Base-by-base conservation (phyloP, 768 basidiomycete species). In the Xanthoconium stramineum region DNA sequence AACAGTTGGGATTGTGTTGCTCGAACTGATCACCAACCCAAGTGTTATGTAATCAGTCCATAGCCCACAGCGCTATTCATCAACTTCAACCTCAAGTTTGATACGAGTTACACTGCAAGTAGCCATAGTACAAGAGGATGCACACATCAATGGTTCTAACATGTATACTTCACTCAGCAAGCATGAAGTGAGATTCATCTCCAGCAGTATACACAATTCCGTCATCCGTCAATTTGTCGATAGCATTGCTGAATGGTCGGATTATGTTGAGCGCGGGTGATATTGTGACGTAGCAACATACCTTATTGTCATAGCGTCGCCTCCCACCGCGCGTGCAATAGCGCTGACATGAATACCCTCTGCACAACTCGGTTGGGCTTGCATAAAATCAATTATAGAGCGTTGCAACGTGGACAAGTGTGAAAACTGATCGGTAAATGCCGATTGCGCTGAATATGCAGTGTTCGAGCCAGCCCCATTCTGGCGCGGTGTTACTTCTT, bases 141-240 rank as follows among this genome's bases (percentile, higher is more conserved):
- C 24, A 20, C 47, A 56, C 45, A 33, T 32, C 36, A 39, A 29
- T 17, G 7, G 10, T 24, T 9, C 29, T 19, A 19, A 43, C n/a
- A 44, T 11, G 20, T 44, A 14, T 32, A 11, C 29, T 56, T 47
- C 35, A 56, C 68, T 64, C 78, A 49, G 83, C 82, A 44, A 88
- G 67, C 36, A 78, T 74, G 70, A 84, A 88, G 63, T 91, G 90
- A n/a, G 81, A 87, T 59, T 94, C 91, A 64, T 94, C 88, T 39
- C 85, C 81, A 1, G 91, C 91, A 52, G 83, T 87, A 70, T 82
- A 98, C 53, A 95, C 78, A 59, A 81, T 73, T 0, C 94, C 94
- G 1, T 89, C 86, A 50, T 88, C 85, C 79, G 92, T 86, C 50
- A 98, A 78, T 50, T 73, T 70, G 61, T 94, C 90, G 60, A 95